phyloP scores from a whole-genome alignment of 345 rosid genomes.

The Arabis alpina region DNA sequence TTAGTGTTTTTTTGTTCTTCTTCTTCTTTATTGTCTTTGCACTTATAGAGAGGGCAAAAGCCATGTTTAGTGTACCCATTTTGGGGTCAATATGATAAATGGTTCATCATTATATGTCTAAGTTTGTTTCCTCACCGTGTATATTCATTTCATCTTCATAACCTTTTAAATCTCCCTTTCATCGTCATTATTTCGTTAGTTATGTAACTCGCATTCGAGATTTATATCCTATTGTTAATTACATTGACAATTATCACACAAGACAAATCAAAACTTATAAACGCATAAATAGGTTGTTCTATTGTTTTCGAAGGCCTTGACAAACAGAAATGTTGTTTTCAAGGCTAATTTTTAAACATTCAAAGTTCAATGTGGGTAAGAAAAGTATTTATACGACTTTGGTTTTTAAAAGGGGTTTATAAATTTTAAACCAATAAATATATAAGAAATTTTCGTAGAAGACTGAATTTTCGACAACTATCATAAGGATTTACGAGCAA shows the following conservation, averaged over 20 bases:
- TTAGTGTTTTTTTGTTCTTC: neutral
- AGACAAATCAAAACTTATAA: neutral
- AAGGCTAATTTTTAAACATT: neutral
- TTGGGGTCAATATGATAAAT: slow-evolving; percentile 28
- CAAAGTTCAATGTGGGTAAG: neutral
- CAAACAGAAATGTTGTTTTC: no score
- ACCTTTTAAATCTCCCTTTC: neutral
- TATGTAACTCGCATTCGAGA: neutral
- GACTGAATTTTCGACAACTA: slow-evolving; percentile 6
- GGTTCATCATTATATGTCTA: slow-evolving; percentile 32
- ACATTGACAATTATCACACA: neutral
- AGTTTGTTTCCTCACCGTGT: neutral
- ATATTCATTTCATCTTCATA: neutral
- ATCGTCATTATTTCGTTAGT: neutral
- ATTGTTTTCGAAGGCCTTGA: no score
- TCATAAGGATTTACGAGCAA: neutral
- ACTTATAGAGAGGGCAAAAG: slow-evolving; percentile 30
- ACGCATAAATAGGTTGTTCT: neutral
- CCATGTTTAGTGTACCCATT: slow-evolving; percentile 29
- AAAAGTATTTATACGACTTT: neutral
- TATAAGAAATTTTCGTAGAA: neutral
- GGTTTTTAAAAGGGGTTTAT: neutral
- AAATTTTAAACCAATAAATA: no score
- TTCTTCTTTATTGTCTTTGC: slow-evolving; percentile 1
- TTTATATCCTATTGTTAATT: neutral